Evolutionary conservation across 768 basidiomycete genomes (phyloP), one percentile per base, ranked within the genome.

Genomic region (Jaapia argillacea): DNA sequence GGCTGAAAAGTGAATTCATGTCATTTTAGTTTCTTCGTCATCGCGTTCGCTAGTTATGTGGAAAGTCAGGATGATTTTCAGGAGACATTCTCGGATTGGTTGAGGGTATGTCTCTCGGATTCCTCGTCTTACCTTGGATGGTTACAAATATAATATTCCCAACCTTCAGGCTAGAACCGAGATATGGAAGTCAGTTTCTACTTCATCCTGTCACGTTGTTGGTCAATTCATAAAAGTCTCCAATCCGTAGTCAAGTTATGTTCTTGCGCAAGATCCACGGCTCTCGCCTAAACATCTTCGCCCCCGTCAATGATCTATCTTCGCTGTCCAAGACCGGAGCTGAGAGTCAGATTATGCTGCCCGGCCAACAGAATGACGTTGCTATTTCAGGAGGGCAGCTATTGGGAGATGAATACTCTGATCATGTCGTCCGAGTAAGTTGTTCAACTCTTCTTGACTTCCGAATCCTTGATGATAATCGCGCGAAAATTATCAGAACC

Each of bases 151-250:
- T n/a, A n/a, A n/a, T n/a, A n/a, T n/a, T n/a, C n/a, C n/a, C n/a
- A n/a, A n/a, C 28, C 28, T 35, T 6, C 45, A 85, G 79, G 65
- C 78, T 1, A 74, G 94, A 35, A 80, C 85, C 2, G 96, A 98
- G 58, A 89, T 99, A 14, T 89, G 85, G 80, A 96, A 88, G 91
- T 90, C 56, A 59, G 85, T n/a, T n/a, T n/a, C n/a, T n/a, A n/a
- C n/a, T n/a, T n/a, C 60, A 4, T n/a, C 4, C 21, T n/a, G 28
- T 3, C 21, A 23, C 2, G 36, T 37, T 44, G 27, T 39, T 20
- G 47, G 24, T 47, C 18, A 24, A 24, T 6, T 18, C 16, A 28
- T 41, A 27, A 42, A 28, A n/a, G n/a, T n/a, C n/a, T n/a, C n/a
- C n/a, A n/a, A n/a, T n/a, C n/a, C n/a, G 21, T 43, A 90, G 91